Percentiles rank a stretch among this genome's conserved stretches.
Conservation (phyloP, 2,329 filamentous ascomycete genomes). For the Aspergillus pseudoterreus region DNA sequence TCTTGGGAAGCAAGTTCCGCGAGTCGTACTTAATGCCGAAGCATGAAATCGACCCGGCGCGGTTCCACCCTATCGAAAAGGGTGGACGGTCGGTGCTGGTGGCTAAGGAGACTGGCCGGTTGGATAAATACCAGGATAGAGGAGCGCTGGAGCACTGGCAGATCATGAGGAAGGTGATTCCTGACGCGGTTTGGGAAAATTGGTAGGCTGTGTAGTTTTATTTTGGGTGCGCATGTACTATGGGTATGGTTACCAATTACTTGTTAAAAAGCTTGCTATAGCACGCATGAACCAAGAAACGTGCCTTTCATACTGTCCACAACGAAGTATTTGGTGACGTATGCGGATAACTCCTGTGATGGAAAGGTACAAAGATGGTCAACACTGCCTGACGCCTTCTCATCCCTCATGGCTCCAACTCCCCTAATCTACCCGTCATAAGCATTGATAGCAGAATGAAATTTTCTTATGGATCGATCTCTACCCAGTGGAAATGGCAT, state of each 20-base stretch:
- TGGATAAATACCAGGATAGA: constrained; percentile 68
- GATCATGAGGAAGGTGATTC: constrained; percentile 84
- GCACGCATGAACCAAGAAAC: too few species aligned
- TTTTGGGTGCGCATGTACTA: neutral
- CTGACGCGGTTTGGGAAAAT: constrained; percentile 75
- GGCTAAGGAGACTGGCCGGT: constrained; percentile 57
- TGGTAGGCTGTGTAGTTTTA: constrained; percentile 54
- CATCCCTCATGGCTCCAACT: too few species aligned
- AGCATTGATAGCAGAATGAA: too few species aligned
- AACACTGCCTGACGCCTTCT: too few species aligned
- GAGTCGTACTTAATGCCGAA: constrained; percentile 67
- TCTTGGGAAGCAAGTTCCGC: constrained; percentile 67
- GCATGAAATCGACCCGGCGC: constrained; percentile 58
- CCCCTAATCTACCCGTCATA: too few species aligned
- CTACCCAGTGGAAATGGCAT: too few species aligned
- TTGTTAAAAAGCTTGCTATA: too few species aligned
- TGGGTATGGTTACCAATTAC: neutral
- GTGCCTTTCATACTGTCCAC: too few species aligned
- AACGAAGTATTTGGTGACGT: too few species aligned
- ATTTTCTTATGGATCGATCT: too few species aligned
- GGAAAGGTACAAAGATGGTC: too few species aligned
- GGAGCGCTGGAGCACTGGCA: constrained; percentile 84
- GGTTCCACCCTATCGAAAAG: constrained; percentile 42
- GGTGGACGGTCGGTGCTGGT: constrained; percentile 36
- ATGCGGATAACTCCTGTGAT: too few species aligned